Conservation (phyloP, 2,329 filamentous ascomycete species). For the Fusarium bulbicola region DNA sequence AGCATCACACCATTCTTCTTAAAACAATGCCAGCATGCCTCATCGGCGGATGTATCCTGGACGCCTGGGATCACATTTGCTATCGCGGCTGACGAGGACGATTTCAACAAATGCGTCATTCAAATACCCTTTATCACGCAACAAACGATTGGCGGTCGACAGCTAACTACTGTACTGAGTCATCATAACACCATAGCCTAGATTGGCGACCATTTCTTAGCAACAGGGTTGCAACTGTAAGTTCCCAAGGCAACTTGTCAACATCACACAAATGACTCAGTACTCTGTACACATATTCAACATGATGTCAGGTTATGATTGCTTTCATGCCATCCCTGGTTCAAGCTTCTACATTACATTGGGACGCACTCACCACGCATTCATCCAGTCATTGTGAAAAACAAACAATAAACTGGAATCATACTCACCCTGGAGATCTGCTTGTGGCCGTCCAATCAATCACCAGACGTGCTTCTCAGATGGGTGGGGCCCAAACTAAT, state of each 20-base stretch:
- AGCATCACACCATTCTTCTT: constrained; percentile 14
- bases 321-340: background rate
- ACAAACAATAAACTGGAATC: background rate
- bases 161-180: background rate
- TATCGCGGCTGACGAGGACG: constrained; percentile 24
- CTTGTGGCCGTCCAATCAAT: background rate
- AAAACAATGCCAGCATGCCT: constrained; percentile 18
- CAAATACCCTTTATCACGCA: background rate
- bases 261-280: background rate
- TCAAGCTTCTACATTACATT: background rate
- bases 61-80: constrained; percentile 23
- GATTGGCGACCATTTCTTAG: background rate
- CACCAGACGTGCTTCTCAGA: constrained; percentile 1
- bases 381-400: constrained; percentile 2
- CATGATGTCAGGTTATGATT: background rate
- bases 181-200: background rate
- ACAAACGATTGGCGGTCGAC: constrained; percentile 7
- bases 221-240: background rate
- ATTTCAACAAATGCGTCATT: constrained; percentile 15
- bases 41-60: constrained; percentile 7
- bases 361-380: constrained; percentile 15
- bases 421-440: background rate
- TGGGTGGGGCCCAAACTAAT: background rate
- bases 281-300: background rate
- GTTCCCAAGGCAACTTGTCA: background rate